Base-by-base conservation (phyloP, 73 alveolate genomes). In the Stentor coeruleus region DNA sequence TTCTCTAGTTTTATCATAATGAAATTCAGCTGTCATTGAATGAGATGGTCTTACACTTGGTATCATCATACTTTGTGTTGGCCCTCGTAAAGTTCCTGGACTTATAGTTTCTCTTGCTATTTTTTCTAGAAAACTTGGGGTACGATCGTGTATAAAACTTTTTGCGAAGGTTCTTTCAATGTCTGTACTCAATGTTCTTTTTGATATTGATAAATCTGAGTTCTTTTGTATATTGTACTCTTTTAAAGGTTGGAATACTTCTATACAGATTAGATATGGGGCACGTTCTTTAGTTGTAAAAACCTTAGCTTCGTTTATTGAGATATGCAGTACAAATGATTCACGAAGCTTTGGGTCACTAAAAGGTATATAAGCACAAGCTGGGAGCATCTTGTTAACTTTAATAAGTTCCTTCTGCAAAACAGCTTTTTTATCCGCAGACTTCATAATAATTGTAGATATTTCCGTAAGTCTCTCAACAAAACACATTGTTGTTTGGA, bases 271-370 rank as follows among this genome's bases (percentile, higher is more conserved):
- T 91, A 88, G 96, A 84, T 79, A 95, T 30, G 99, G 99, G 2
- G 94, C 97, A 58, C 95, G 73, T 75, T 91, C 98, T 77, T 95
- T 95, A 3, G 99, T 88, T 74, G 94, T 93, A 35, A 95, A 89
- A 59, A 90, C 81, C 82, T 88, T 83, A 35, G 90, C 88, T 83
- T 95, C 91, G 59, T 92, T 93, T 35, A 85, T 84, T 11, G 92
- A 87, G 2, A 95, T 86, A n/a, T 77, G 76, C 26, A 88, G 91
- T 28, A 95, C 90, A 72, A 90, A 83, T 82, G 81, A 91, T 84
- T 93, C 88, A 82, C 96, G 81, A 37, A 90, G n/a, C 60, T n/a
- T 41, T 36, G 79, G 81, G 38, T 31, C 83, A n/a, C 81, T 84
- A 72, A 91, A 81, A 11, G 95, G 95, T 15, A 89, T 58, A 83